Conservation (phyloP, 1,284 basidiomycete species). For the Hypsizygus ulmarius region DNA sequence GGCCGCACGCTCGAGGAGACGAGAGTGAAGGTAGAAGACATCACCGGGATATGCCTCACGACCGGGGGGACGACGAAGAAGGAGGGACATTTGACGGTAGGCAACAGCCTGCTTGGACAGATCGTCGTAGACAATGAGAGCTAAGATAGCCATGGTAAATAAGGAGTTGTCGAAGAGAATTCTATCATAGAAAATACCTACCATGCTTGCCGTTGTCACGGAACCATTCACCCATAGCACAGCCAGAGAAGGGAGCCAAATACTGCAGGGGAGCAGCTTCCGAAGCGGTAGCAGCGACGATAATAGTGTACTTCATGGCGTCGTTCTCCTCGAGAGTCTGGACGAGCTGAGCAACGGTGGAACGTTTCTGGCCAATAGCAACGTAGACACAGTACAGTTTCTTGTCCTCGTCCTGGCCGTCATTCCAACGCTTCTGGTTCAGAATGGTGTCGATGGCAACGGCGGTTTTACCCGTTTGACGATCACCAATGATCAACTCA, state of each 20-base stretch:
- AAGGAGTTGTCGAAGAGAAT: constrained; percentile 1
- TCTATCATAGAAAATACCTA: constrained; percentile 34
- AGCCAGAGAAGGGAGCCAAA: constrained; percentile 99
- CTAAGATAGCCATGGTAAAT: constrained; percentile 35
- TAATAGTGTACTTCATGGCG: constrained; percentile 99
- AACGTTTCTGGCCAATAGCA: constrained; percentile 98
- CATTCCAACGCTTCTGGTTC: constrained; percentile 99
- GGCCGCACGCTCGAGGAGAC: constrained; percentile 98
- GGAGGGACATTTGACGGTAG: constrained; percentile 99
- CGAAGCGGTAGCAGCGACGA: constrained; percentile 98
- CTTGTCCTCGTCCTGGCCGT: constrained; percentile 92
- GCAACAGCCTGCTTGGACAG: constrained; percentile 99
- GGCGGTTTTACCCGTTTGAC: constrained; percentile 99
- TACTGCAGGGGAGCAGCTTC: constrained; percentile 99
- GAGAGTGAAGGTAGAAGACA: constrained; percentile 99
- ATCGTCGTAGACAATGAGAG: constrained; percentile 99
- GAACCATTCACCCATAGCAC: constrained; percentile 99
- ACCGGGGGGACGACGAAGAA: constrained; percentile 99
- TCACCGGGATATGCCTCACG: constrained; percentile 99
- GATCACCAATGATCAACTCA: constrained; percentile 99
- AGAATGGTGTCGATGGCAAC: constrained; percentile 99
- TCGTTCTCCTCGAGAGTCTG: constrained; percentile 99
- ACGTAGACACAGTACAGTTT: constrained; percentile 99
- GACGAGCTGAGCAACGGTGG: constrained; percentile 98
- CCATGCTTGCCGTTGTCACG: constrained; percentile 98